Evolutionary conservation across 139 green algal species (phyloP), one percentile per base, ranked within the genome.

Genomic region (Bryopsis sp.): DNA sequence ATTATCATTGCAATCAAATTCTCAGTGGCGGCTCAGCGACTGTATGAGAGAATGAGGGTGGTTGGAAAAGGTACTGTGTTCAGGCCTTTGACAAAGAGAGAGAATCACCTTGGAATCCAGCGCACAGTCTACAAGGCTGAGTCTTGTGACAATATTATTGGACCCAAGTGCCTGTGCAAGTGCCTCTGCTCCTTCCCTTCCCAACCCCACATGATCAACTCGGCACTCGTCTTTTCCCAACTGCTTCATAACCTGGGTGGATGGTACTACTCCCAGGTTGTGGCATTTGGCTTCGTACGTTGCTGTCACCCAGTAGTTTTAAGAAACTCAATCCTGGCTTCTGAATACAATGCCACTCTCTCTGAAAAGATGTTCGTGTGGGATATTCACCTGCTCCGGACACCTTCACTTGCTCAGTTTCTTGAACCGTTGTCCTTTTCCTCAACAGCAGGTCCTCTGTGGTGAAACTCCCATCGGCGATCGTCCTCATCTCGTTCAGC

Each of bases 141-240:
- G 65, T 15, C 48, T 31, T n/a, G 31, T 72, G 58, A 89, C 84
- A 71, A 60, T 70, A 57, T 64, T 76, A 46, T 85, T 85, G 58
- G 67, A 72, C 8, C 73, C 66, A 24, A 87, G 62, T 11, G 80
- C 83, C 47, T 81, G 71, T 2, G 58, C 64, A 67, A 89, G 72
- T 2, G 83, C 80, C 33, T 74, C 67, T 0, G 81, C 79, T 6
- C 81, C 83, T 47, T 67, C 50, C 26, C 66, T 57, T 22, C 78
- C 75, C 48, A 89, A 61, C 28, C 80, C 63, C 68, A 77, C 85
- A 67, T 87, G 79, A 47, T 73, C 68, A 73, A 89, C 71, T 69
- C 80, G 76, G 57, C 72, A 73, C 15, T 39, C 5, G 26, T 59
- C 32, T 39, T 31, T n/a, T 34, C 47, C 43, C 57, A 83, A 39